A percentile compares a stretch with the other conserved stretches of the same genome.
phyloP scores from a whole-genome alignment of 192 early-diverging fungal genomes.

The Mortierella hygrophila region DNA sequence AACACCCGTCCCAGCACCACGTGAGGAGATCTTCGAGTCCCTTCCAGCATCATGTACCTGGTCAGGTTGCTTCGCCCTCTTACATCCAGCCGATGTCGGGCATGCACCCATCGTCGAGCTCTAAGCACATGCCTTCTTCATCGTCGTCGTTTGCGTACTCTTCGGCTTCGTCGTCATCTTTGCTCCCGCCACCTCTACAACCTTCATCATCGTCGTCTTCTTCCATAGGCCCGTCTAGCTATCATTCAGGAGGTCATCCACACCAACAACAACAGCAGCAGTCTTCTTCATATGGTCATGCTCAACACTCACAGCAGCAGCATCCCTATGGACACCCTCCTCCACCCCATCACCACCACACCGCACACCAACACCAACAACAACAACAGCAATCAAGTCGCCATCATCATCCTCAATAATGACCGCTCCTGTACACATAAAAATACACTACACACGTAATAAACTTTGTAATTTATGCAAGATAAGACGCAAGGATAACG shows the following conservation, averaged over 20 bases:
- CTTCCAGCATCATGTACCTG: slow-evolving; percentile 43
- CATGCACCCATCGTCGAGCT: neutral
- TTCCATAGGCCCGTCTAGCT: slow-evolving; percentile 1
- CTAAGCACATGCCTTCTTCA: slow-evolving; percentile 24
- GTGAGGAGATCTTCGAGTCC: slow-evolving; percentile 41
- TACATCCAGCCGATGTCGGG: slow-evolving; percentile 29
- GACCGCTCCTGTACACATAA: slow-evolving; percentile 5
- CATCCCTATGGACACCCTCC: slow-evolving; percentile 18
- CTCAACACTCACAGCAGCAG: slow-evolving; percentile 19
- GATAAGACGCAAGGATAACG: too few relatives aligned
- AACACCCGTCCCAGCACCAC: slow-evolving; percentile 27
- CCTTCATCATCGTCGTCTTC: neutral
- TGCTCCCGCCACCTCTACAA: slow-evolving; percentile 28
- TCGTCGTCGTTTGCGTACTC: slow-evolving; percentile 22
- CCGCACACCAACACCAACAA: neutral
- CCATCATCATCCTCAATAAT: slow-evolving; percentile 23
- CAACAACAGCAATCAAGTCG: slow-evolving; percentile 10
- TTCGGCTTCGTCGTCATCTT: slow-evolving; percentile 16
- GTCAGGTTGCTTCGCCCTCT: slow-evolving; percentile 35
- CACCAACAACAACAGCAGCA: slow-evolving; percentile 2
- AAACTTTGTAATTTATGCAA: neutral
- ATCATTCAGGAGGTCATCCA: slow-evolving; percentile 32
- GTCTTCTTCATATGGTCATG: slow-evolving; percentile 16
- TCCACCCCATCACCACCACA: neutral
- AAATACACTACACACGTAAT: neutral